Evolutionary conservation across 148 eudicot species (phyloP).

Genomic region (Beta vulgaris): DNA sequence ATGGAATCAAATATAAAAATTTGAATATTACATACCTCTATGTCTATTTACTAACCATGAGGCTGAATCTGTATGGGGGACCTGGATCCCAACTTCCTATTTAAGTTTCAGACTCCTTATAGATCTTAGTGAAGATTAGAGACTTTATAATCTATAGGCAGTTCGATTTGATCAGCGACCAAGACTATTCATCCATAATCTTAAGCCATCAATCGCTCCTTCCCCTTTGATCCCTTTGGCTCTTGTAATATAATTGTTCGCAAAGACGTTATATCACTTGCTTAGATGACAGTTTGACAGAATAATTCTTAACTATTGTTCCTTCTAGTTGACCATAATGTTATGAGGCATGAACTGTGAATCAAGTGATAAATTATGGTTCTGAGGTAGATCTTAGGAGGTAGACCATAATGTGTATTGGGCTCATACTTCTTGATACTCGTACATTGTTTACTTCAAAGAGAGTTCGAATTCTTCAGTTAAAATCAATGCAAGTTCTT

Average conservation of each 20-base stretch:
- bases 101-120: no score
- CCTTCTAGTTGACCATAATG: background rate
- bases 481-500: no score
- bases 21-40: no score
- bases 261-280: background rate
- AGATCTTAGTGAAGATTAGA: no score
- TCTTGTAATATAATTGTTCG: background rate
- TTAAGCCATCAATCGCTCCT: background rate
- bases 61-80: no score
- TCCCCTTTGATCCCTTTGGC: background rate
- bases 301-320: background rate
- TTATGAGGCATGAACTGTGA: background rate
- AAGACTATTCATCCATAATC: no score
- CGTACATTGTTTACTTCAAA: background rate
- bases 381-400: background rate
- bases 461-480: no score
- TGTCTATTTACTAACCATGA: no score
- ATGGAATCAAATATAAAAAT: no score
- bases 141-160: no score
- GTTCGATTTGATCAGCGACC: no score
- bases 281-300: background rate
- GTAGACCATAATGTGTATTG: background rate
- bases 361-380: background rate
- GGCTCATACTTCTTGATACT: background rate
- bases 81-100: no score